Evolutionary conservation across 1,284 basidiomycete species (phyloP), one percentile per base, ranked within the genome.

Genomic region (Boletus calvinii): DNA sequence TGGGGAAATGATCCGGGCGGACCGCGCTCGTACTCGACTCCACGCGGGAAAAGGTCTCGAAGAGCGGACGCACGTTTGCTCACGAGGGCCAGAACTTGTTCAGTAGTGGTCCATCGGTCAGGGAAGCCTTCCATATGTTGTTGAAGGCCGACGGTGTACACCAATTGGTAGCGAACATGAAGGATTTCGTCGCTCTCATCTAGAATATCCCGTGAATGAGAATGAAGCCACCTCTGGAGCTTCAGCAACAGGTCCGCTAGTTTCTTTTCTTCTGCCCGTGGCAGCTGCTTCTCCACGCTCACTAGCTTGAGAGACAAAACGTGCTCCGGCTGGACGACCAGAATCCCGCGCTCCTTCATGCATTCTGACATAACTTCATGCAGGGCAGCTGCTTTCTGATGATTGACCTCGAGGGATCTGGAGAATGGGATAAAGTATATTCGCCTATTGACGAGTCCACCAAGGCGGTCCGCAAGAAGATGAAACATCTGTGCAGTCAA

Each of bases 101-200:
- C 73, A 0, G 68, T 68, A 2, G 64, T 74, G 0, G 53, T 61
- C 80, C 81, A 82, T 41, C 81, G 74, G 46, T 77, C 64, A 0
- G 78, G 77, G 35, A 70, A 68, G 29, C 71, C 71, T 32, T 81
- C 74, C 15, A 80, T 51, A 1, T 71, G 62, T 30, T 52, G 58
- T 46, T 77, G 75, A 4, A 61, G 41, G n/a, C 76, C 77, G 8
- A 75, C 62, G 0, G 78, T 75, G 48, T 81, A 81, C 0, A 81
- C 65, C 6, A 82, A 63, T 39, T 80, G 78, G 48, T 76, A 81
- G 0, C 71, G 69, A 35, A 76, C 72, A 44, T 74, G 72, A 6
- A 81, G 68, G 22, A 82, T 69, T 50, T 81, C 79, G 48, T 81
- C 79, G 55, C 79, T 79, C 57, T 81, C 79, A 42, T 82, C 80